Percentiles rank a stretch among this genome's conserved stretches.
phyloP scores from a whole-genome alignment of 2,329 filamentous ascomycete species.

The Phialophora tarda region DNA sequence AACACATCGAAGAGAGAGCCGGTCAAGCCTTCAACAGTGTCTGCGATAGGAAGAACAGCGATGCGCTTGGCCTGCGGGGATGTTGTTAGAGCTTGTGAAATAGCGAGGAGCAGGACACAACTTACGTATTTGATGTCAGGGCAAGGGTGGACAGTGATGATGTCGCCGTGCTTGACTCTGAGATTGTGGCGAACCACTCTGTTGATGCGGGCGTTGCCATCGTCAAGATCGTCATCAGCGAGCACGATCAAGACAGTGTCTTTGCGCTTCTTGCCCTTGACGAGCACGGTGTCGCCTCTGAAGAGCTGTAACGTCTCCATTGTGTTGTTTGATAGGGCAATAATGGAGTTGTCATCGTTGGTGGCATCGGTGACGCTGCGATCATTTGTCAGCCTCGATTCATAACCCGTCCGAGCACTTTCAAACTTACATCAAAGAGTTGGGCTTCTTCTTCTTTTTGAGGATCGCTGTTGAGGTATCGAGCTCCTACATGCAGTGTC shows the following conservation, averaged over 20 bases:
- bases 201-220: conserved; percentile 96
- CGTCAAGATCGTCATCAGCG: conserved; percentile 96
- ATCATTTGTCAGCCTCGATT: conserved; percentile 34
- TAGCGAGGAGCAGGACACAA: conserved; percentile 40
- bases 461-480: conserved; percentile 95
- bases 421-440: conserved; percentile 84
- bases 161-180: conserved; percentile 96
- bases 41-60: conserved; percentile 95
- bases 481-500: conserved; percentile 66
- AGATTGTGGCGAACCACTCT: conserved; percentile 98
- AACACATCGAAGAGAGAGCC: conserved; percentile 98
- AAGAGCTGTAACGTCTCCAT: conserved; percentile 99
- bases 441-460: conserved; percentile 99
- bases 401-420: background rate
- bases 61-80: conserved; percentile 87
- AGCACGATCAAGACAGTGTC: conserved; percentile 98
- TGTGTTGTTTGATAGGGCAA: conserved; percentile 95
- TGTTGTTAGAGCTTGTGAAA: conserved; percentile 14
- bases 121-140: conserved; percentile 99
- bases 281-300: conserved; percentile 95
- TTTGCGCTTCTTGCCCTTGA: conserved; percentile 99
- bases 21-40: conserved; percentile 96
- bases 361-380: conserved; percentile 92
- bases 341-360: conserved; percentile 99
- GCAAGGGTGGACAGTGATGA: conserved; percentile 95